Base-by-base conservation (phyloP, 2,329 filamentous ascomycete species). In the Fusarium luffae region DNA sequence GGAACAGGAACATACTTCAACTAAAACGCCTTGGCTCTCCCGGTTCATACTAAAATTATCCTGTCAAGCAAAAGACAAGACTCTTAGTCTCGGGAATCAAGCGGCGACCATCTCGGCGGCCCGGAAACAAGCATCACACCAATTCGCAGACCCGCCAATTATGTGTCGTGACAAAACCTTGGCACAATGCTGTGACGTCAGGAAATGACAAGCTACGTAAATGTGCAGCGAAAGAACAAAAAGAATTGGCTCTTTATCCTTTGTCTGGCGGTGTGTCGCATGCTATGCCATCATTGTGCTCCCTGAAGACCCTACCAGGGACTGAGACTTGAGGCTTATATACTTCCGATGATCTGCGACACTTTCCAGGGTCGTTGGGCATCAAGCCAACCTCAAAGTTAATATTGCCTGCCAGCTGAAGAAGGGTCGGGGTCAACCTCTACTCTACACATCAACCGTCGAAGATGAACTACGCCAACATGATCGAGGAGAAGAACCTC, bases 401-500 rank as follows among this genome's bases (percentile, higher is more conserved):
- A 43, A 37, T 37, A 37, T n/a, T 37, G 34, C 4, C 28, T n/a
- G 34, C 10, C 28, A 6, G 27, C 56, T 30, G 16, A 14, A 37
- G 11, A 32, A 48, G 21, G 23, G 18, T 28, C 27, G 25, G 10
- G 25, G 25, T 50, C 37, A 47, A 27, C 42, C 9, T 40, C 13
- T 23, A 3, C 7, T 16, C 18, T 18, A 7, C 23, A 49, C 50
- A 56, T 40, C 13, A 30, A 21, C 25, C 9, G 23, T 8, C 44
- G 58, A 61, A 32, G 4, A 74, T 74, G 72, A 74, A 74, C 8
- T 68, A 69, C 60, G 47, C 71, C 2, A 74, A 72, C 1, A 71
- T 74, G 71, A 74, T 74, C 54, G 71, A 74, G 67, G 72, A 74
- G 55, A 72, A 74, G 14, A 65, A 69, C 68, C 72, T 74, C 67